Evolutionary conservation across 2,329 filamentous ascomycete species (phyloP).

Genomic region (Davidsoniella virescens): DNA sequence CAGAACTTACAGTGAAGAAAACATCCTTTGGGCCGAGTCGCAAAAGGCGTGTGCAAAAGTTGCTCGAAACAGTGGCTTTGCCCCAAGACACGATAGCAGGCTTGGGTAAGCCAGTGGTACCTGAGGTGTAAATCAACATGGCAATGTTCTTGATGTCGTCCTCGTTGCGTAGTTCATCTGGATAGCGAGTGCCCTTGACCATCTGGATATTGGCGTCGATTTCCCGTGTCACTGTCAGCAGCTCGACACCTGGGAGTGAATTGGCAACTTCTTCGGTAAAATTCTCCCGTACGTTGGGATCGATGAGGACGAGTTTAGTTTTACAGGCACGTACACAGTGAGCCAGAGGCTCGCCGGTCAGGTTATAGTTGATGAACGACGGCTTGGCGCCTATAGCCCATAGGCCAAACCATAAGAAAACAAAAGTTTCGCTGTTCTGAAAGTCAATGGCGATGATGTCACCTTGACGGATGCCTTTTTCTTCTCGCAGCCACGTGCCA

Average conservation of each 20-base stretch:
- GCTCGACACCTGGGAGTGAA: constrained; percentile 33
- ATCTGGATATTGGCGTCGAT: constrained; percentile 37
- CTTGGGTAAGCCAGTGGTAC: constrained; percentile 74
- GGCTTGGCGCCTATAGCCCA: constrained; percentile 74
- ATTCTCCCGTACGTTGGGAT: constrained; percentile 29
- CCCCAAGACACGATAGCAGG: constrained; percentile 60
- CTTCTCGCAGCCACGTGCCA: constrained; percentile 56
- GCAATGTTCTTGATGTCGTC: constrained; percentile 40
- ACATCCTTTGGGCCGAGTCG: constrained; percentile 45
- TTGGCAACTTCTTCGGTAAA: constrained; percentile 40
- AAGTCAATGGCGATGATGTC: constrained; percentile 72
- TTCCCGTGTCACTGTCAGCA: constrained; percentile 45
- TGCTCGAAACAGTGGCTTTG: constrained; percentile 40
- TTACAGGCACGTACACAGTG: constrained; percentile 60
- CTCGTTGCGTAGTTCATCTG: constrained; percentile 39
- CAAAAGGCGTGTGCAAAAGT: constrained; percentile 39
- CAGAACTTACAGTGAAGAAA: constrained; percentile 50
- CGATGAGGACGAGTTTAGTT: constrained; percentile 52
- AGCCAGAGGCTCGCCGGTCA: constrained; percentile 50
- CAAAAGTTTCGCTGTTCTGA: constrained; percentile 62
- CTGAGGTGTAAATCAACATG: constrained; percentile 69
- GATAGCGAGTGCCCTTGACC: constrained; percentile 36
- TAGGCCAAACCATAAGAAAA: constrained; percentile 60
- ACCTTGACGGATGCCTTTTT: constrained; percentile 44
- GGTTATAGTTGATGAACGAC: constrained; percentile 79